A percentile compares a stretch with the other conserved stretches of the same genome.
Conservation (phyloP, 2,329 filamentous ascomycete species). For the Arthrocladium fulminans region DNA sequence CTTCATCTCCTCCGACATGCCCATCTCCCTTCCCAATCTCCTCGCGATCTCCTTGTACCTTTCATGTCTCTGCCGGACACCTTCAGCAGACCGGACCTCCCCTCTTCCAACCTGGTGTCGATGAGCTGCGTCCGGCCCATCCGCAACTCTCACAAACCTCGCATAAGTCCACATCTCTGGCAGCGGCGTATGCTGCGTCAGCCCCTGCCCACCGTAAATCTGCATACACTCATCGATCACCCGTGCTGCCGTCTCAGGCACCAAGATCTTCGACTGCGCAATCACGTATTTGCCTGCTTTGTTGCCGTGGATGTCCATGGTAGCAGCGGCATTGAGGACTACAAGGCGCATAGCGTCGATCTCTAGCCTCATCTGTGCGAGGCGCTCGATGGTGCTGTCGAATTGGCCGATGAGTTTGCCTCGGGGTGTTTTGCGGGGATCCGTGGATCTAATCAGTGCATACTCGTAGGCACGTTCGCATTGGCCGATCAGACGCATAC, state of each 20-base stretch:
- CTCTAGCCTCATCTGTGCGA: conserved; percentile 72
- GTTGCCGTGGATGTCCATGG: conserved; percentile 75
- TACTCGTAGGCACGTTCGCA: conserved; percentile 76
- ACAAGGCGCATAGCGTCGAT: conserved; percentile 75
- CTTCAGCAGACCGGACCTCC: conserved; percentile 12
- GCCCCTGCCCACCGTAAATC: conserved; percentile 64
- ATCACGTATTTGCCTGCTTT: conserved; percentile 78
- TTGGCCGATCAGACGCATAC: conserved; percentile 76
- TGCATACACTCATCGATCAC: conserved; percentile 76
- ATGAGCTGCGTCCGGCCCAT: conserved; percentile 85
- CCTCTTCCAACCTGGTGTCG: conserved; percentile 39
- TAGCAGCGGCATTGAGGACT: conserved; percentile 78
- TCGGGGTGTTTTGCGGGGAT: conserved; percentile 71
- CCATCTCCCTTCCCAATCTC: conserved; percentile 9
- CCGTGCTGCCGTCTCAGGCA: conserved; percentile 62
- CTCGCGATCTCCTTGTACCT: conserved; percentile 5
- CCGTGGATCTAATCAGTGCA: conserved; percentile 80
- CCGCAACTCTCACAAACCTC: conserved; percentile 65
- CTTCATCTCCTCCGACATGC: conserved; percentile 1
- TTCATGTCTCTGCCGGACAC: conserved; percentile 3
- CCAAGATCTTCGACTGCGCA: conserved; percentile 73
- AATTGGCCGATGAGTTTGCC: conserved; percentile 73
- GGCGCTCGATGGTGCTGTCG: conserved; percentile 78
- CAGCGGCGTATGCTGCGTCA: conserved; percentile 76
- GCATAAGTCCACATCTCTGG: conserved; percentile 71